These are phyloP conservation scores for Parachaetomium inaequale DNA, from an alignment of 495 filamentous ascomycete genomes.

Conservation along the genomic window DNA sequence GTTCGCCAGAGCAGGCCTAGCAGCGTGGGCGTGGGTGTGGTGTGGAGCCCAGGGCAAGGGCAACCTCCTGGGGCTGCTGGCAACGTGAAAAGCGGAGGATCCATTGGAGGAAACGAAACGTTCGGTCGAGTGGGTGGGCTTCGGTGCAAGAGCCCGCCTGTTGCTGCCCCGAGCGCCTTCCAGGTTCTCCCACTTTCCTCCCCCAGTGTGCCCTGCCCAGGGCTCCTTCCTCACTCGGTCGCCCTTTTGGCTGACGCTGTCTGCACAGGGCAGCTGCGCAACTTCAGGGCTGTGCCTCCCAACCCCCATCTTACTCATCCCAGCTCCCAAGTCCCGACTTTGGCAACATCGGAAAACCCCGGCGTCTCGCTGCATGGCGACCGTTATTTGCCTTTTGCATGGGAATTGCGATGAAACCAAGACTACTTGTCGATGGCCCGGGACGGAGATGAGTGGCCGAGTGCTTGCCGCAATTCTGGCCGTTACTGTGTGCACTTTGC, in stretches of 20 bases:
- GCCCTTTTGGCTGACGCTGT: neutral
- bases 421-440: conserved; percentile 7
- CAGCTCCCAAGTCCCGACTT: neutral
- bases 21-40: conserved; percentile 10
- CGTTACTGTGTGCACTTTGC: conserved; percentile 8
- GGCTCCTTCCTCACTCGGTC: conserved; percentile 19
- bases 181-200: conserved; percentile 6
- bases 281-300: neutral
- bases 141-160: neutral
- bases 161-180: conserved; percentile 5
- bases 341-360: conserved; percentile 9
- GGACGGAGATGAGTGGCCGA: conserved; percentile 10
- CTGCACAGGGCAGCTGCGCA: conserved; percentile 9
- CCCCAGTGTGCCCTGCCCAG: neutral
- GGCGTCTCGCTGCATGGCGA: neutral
- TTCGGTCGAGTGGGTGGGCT: conserved; percentile 3
- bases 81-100: conserved; percentile 8
- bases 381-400: no score
- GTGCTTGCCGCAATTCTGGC: conserved; percentile 9
- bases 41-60: conserved; percentile 10
- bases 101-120: conserved; percentile 6
- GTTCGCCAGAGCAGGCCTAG: no score
- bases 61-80: neutral
- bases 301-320: neutral
- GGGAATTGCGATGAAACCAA: conserved; percentile 2